Conservation (phyloP, 768 basidiomycete genomes). For the Tricholoma hemisulphureum region DNA sequence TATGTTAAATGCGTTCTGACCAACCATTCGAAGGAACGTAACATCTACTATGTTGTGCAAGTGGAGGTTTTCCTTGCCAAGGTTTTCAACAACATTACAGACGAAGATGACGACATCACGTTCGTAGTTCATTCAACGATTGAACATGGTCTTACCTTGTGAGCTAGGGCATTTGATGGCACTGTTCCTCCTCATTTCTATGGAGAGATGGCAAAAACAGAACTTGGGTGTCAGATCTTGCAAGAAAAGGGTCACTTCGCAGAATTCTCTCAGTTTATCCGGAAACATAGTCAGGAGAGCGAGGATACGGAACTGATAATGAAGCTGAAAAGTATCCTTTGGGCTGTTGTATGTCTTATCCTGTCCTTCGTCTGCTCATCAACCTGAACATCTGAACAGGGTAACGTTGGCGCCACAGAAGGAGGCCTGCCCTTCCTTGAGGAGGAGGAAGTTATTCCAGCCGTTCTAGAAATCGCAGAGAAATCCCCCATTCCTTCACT, state of each 20-base stretch:
- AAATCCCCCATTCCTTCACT: constrained; percentile 87
- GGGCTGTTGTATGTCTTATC: constrained; percentile 84
- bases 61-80: constrained; percentile 89
- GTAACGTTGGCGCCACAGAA: constrained; percentile 88
- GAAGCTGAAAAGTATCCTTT: constrained; percentile 92
- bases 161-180: constrained; percentile 69
- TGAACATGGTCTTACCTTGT: not conserved
- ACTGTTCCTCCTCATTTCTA: constrained; percentile 95
- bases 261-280: constrained; percentile 89
- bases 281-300: constrained; percentile 80
- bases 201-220: constrained; percentile 96
- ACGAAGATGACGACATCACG: constrained; percentile 69
- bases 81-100: constrained; percentile 61
- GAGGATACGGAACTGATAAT: constrained; percentile 81
- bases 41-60: constrained; percentile 89
- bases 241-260: constrained; percentile 88
- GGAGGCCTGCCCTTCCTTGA: constrained; percentile 94
- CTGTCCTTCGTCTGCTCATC: not conserved
- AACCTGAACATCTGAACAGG: constrained; percentile 45
- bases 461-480: constrained; percentile 88
- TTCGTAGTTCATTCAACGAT: constrained; percentile 22
- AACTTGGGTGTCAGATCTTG: constrained; percentile 88
- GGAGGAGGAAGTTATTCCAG: constrained; percentile 90
- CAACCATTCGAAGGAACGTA: constrained; percentile 69
- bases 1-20: not conserved